These are phyloP conservation scores for Macrolepiota dolichaula DNA, from an alignment of 768 basidiomycete species.

Conservation along the genomic window DNA sequence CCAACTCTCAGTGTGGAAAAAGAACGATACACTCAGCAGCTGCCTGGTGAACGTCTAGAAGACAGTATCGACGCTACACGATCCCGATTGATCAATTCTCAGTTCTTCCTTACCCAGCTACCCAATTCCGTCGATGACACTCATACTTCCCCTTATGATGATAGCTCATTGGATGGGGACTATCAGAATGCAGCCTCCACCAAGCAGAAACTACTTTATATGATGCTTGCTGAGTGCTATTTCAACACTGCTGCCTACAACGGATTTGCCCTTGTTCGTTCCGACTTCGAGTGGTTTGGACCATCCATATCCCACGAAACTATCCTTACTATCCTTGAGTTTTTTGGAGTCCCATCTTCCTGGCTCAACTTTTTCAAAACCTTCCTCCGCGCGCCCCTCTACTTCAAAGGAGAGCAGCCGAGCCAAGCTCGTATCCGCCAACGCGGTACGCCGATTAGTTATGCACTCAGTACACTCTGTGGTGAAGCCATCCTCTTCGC, in stretches of 20 bases:
- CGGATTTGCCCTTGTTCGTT: constrained; percentile 31
- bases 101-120: no score
- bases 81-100: no score
- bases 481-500: constrained; percentile 39
- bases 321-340: constrained; percentile 34
- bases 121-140: no score
- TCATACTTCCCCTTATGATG: constrained; percentile 12
- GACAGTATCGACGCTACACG: no score
- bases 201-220: constrained; percentile 37
- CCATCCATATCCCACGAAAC: constrained; percentile 38
- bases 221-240: constrained; percentile 36
- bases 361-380: constrained; percentile 33
- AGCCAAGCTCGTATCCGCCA: constrained; percentile 25
- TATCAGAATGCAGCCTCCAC: background rate
- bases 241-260: constrained; percentile 33
- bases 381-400: constrained; percentile 32
- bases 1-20: background rate
- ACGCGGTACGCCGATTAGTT: constrained; percentile 41
- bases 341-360: constrained; percentile 33
- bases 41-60: no score
- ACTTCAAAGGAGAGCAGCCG: constrained; percentile 28
- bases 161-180: no score
- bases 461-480: constrained; percentile 36
- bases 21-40: no score
- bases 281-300: constrained; percentile 42